Conservation (phyloP, 2,329 filamentous ascomycete genomes). For the Thelonectria rubi region DNA sequence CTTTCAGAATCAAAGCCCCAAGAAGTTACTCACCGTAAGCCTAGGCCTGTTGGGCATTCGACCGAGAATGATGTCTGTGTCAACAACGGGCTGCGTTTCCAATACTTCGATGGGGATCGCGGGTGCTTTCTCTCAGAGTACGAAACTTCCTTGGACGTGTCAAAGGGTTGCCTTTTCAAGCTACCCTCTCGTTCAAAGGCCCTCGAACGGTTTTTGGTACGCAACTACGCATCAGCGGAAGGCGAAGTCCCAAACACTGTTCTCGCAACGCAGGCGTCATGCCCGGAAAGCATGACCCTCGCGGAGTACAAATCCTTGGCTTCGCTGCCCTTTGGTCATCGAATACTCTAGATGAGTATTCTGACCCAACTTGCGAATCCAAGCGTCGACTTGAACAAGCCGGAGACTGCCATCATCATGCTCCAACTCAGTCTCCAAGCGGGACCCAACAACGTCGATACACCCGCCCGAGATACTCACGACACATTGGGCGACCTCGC, state of each 20-base stretch:
- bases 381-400: conserved; percentile 37
- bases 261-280: neutral
- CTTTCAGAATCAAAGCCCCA: conserved; percentile 35
- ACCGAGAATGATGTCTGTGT: conserved; percentile 32
- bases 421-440: conserved; percentile 37
- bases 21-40: conserved; percentile 20
- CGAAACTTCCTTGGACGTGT: neutral
- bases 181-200: conserved; percentile 21
- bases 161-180: conserved; percentile 27
- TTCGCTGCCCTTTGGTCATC: conserved; percentile 27
- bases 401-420: conserved; percentile 29
- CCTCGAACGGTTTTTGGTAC: conserved; percentile 29
- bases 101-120: conserved; percentile 26
- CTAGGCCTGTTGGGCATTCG: conserved; percentile 1
- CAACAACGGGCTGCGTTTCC: conserved; percentile 36
- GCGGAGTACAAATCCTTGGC: conserved; percentile 60
- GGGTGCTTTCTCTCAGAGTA: conserved; percentile 10
- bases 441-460: conserved; percentile 1
- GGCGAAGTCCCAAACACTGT: neutral
- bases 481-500: neutral
- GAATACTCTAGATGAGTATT: conserved; percentile 35
- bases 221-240: neutral
- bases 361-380: conserved; percentile 37
- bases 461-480: conserved; percentile 14
- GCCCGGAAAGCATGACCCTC: conserved; percentile 55